A percentile compares a stretch with the other conserved stretches of the same genome.
These are phyloP conservation scores for Alectoria sarmentosa DNA, from an alignment of 495 filamentous ascomycete genomes.

Conservation along the genomic window DNA sequence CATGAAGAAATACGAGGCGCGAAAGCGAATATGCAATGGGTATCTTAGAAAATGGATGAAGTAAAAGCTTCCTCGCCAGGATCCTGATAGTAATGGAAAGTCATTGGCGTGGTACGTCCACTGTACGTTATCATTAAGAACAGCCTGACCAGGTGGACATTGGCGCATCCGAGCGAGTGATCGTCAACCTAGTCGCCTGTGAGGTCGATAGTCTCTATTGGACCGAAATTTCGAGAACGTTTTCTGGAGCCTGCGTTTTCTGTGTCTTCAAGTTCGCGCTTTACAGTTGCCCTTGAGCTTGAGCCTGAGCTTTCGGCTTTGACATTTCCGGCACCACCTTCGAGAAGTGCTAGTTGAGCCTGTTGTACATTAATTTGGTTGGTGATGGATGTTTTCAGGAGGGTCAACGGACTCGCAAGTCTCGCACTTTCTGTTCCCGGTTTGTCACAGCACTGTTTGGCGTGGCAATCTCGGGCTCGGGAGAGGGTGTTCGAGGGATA, in stretches of 20 bases:
- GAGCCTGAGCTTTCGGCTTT: conserved; percentile 15
- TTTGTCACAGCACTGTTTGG: background rate
- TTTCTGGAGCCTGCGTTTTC: conserved; percentile 14
- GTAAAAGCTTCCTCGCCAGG: background rate
- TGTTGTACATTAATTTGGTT: background rate
- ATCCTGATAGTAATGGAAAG: background rate
- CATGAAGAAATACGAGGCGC: background rate
- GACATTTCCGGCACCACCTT: conserved; percentile 6
- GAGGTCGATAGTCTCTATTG: conserved; percentile 20
- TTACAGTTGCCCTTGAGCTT: conserved; percentile 10
- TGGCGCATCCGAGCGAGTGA: background rate
- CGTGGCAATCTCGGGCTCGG: background rate
- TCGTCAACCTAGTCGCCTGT: conserved; percentile 16
- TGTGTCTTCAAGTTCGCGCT: conserved; percentile 22
- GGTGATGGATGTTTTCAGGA: too few species aligned
- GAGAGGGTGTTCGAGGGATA: conserved; percentile 25
- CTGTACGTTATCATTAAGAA: background rate
- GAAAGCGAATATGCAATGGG: background rate
- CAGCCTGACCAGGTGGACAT: background rate
- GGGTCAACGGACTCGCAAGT: conserved; percentile 3
- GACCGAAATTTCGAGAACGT: background rate
- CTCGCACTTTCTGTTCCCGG: conserved; percentile 12
- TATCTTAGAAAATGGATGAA: background rate
- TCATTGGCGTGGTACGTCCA: background rate
- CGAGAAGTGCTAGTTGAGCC: conserved; percentile 21